Base-by-base conservation (phyloP, 345 rosid genomes). In the Ceriops tagal region DNA sequence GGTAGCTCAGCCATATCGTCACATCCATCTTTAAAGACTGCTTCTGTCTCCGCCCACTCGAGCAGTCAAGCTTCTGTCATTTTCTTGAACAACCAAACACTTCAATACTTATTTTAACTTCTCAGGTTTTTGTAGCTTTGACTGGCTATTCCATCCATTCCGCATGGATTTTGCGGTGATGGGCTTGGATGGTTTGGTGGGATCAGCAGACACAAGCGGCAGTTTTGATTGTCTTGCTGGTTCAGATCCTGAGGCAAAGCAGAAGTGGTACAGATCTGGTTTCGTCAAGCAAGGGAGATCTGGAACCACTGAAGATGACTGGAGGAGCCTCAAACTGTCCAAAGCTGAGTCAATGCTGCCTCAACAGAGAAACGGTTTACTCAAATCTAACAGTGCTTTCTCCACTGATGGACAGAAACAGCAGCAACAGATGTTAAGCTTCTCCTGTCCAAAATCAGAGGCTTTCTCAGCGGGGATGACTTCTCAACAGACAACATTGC, bases 211-310 rank as follows among this genome's bases (percentile, higher is more conserved):
- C 15, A 66, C 75, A 39, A 67, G 19, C 28, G 43, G 53, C 52
- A 74, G 78, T 66, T 78, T 75, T 43, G 63, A 62, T 71, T 69
- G 76, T 69, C 66, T 77, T 65, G 80, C 72, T 71, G 53, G 58
- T 66, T 81, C 87, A 62, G 87, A 86, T 86, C 80, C 85, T 81
- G 84, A 75, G 62, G 67, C 79, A 51, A 86, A 82, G 65, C 83
- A 74, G 53, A 84, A 75, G 72, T 69, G 72, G 83, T 81, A 81
- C 80, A 88, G 88, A 80, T 86, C 89, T 71, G 91, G 89, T 71
- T 77, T 82, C 27, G 76, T 81, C 74, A 88, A 77, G 84, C 90
- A 83, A 53, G 83, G 79, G 60, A 83, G 83, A 77, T 71, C 88
- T 52, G 63, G 57, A 8, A 60, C 68, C 8, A 67, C 28, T 31